Base-by-base conservation (phyloP, 2,329 filamentous ascomycete genomes). In the Grosmannia huntii region DNA sequence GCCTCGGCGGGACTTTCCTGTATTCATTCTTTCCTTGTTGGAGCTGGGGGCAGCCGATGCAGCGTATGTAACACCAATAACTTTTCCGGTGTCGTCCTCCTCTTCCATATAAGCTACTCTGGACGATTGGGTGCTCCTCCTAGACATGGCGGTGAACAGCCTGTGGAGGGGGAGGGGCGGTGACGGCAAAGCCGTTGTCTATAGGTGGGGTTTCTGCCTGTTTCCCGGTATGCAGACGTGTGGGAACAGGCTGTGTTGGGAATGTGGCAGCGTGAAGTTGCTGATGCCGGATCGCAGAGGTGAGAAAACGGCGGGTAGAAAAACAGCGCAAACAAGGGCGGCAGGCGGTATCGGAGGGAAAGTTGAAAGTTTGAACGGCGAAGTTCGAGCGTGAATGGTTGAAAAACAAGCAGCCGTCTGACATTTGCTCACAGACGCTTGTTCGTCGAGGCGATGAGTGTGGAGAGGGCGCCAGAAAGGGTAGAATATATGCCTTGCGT, bases 11-110 rank as follows among this genome's bases (percentile, higher is more conserved):
- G 68, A 68, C 49, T 76, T 72, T 61, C 67, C 74, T 62, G 75
- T 80, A 66, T 81, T 82, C 65, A 79, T 74, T 36, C 72, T 73
- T 64, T 80, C 73, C 62, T 76, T 79, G 55, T 64, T 67, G 11
- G 76, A 74, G 62, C 73, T 75, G 33, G 72, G 68, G n/a, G 71
- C 73, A 56, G 73, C 68, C 33, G 76, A 78, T 38, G 69, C 69
- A 62, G 79, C 78, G 68, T 80, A 81, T 60, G 70, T 68, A 61
- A 56, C 53, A 21, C 66, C 67, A 21, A 72, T 66, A 41, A 71
- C 67, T 57, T 74, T 75, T 48, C 72, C 76, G 14, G 71, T 69
- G 55, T 80, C 77, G 64, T 80, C 76, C 53, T 70, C 76, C 58
- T 81, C 79, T 66, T 81, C 74, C 59, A 79, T 71, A 66, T 74